phyloP scores from a whole-genome alignment of 805 yeast species.

The Starmerella apicola region DNA sequence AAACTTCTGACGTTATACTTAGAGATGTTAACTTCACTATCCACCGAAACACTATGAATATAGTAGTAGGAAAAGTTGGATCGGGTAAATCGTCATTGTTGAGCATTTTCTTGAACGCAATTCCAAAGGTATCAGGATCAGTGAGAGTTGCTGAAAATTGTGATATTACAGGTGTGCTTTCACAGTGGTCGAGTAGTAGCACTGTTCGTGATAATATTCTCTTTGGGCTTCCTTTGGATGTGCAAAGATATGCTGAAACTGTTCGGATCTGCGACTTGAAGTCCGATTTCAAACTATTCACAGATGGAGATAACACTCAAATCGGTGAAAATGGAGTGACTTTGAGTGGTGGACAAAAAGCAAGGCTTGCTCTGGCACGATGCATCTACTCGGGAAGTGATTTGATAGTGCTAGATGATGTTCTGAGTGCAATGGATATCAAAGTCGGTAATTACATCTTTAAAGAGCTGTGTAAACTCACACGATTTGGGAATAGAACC shows the following conservation, averaged over 20 bases:
- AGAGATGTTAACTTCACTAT: conserved; percentile 10
- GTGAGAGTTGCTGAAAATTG: conserved; percentile 44
- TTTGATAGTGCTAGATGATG: conserved; percentile 62
- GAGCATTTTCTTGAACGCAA: conserved; percentile 57
- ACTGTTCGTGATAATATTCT: conserved; percentile 10
- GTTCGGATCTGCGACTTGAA: conserved; percentile 11
- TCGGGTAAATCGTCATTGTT: conserved; percentile 69
- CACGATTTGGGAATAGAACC: conserved; percentile 44
- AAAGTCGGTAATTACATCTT: conserved; percentile 70
- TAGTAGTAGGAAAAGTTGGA: conserved; percentile 70
- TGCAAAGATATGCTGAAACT: conserved; percentile 3
- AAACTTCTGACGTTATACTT: conserved; percentile 25
- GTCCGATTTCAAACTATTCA: conserved; percentile 12
- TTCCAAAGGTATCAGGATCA: conserved; percentile 44
- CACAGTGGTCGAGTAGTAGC: conserved; percentile 9
- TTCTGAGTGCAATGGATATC: conserved; percentile 76
- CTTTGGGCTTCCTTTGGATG: conserved; percentile 22
- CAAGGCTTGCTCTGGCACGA: conserved; percentile 68
- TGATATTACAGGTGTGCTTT: conserved; percentile 5
- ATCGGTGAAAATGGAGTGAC: conserved; percentile 84
- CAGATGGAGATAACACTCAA: conserved; percentile 31
- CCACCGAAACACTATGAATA: conserved; percentile 37
- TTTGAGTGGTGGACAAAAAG: conserved; percentile 81
- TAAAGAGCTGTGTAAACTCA: conserved; percentile 46
- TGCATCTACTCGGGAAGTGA: conserved; percentile 59